These are phyloP conservation scores for Candida patagonica DNA, from an alignment of 805 yeast species.

Conservation along the genomic window DNA sequence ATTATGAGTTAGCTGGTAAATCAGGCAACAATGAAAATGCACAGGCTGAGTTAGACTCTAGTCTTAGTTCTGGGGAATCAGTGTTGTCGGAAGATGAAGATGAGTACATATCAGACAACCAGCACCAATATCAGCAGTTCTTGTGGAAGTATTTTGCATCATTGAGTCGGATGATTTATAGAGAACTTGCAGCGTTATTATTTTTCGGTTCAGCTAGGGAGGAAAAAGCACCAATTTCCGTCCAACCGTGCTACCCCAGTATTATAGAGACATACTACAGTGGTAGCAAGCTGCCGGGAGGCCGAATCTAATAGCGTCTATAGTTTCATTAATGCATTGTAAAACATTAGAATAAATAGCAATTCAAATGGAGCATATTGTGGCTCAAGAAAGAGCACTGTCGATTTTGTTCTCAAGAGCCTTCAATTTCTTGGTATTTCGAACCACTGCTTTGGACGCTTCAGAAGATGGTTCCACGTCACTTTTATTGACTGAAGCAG, in stretches of 20 bases:
- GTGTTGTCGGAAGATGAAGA: not conserved
- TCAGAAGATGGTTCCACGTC: constrained; percentile 1
- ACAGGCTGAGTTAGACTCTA: not conserved
- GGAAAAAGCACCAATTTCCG: not conserved
- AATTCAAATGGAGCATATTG: no score
- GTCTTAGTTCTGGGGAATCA: not conserved
- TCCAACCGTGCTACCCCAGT: constrained; percentile 1
- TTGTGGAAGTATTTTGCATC: constrained; percentile 3
- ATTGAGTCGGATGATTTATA: not conserved
- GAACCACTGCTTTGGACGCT: not conserved
- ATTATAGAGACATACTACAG: constrained; percentile 1
- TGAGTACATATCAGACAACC: not conserved
- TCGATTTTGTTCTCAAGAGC: constrained; percentile 1
- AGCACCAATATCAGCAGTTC: not conserved
- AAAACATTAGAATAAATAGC: no score
- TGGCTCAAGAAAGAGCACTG: no score
- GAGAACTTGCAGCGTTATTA: not conserved
- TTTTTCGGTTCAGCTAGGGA: not conserved
- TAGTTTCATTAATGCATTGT: no score
- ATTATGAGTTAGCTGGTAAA: not conserved
- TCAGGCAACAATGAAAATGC: not conserved
- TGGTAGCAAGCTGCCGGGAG: not conserved
- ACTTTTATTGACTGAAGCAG: constrained; percentile 2
- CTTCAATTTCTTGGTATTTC: constrained; percentile 2
- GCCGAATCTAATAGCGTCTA: no score